Base-by-base conservation (phyloP, 768 basidiomycete genomes). In the Leccinum sublutescens region DNA sequence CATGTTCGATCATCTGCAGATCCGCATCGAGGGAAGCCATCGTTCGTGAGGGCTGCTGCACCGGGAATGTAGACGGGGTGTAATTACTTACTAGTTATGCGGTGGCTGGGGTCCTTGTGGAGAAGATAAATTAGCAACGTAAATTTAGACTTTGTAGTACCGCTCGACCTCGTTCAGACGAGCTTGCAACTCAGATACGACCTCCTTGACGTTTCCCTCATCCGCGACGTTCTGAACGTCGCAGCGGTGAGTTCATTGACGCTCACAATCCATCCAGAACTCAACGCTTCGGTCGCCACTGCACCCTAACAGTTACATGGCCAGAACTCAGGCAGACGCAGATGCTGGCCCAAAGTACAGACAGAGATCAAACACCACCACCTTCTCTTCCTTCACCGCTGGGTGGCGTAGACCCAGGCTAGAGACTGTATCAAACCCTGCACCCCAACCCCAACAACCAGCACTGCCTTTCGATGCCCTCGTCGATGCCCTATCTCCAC, bases 401-500 rank as follows among this genome's bases (percentile, higher is more conserved):
- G 65, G 69, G 31, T 80, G 80, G 79, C 77, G 76, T 33, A 71
- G 75, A 58, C 67, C 67, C 63, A 68, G 67, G 57, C 49, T 63
- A 48, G 71, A 75, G 61, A 69, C 74, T 15, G 65, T 73, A 29
- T 62, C 70, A 7, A 67, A 61, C 29, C 57, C 74, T 8, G 50
- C 40, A 33, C 53, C 43, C 17, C 43, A 71, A 14, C 66, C 73
- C 31, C 70, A 77, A 17, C 59, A 61, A 36, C 58, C 61, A 38
- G 15, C 62, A 14, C 60, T 66, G 38, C 53, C 79, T 12, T 71
- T 79, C 45, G 88, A 88, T 38, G 75, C 67, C 21, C 74, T 82
- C 43, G 70, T 82, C n/a, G 75, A 78, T 52, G 72, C 73, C 17
- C 68, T 82, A 43, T 76, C 79, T 6, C 78, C 81, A 11, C 82